These are phyloP conservation scores for Trichoderma atrobrunneum DNA, from an alignment of 2,329 filamentous ascomycete species.

Conservation along the genomic window DNA sequence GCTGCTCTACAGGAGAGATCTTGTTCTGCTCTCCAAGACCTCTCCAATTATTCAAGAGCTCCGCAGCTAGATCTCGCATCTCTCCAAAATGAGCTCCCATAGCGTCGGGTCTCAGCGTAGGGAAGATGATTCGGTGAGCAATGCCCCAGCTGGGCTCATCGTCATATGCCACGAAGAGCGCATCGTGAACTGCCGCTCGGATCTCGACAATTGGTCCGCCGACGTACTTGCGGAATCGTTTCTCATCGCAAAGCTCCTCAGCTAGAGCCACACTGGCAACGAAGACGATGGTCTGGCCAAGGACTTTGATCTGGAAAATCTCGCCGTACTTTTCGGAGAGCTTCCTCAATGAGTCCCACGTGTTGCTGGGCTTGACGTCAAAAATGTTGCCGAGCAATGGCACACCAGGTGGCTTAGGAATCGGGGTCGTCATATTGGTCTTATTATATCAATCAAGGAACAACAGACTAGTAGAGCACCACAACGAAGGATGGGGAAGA, in stretches of 20 bases:
- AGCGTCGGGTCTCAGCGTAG: slow-evolving; percentile 37
- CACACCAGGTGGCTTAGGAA: slow-evolving; percentile 35
- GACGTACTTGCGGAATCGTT: slow-evolving; percentile 53
- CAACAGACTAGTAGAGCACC: background rate
- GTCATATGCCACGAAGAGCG: slow-evolving; percentile 52
- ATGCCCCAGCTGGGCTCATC: slow-evolving; percentile 49
- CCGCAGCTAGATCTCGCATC: slow-evolving; percentile 47
- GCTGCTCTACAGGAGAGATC: slow-evolving; percentile 46
- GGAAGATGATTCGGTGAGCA: slow-evolving; percentile 52
- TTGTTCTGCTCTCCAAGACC: slow-evolving; percentile 36
- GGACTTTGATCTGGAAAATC: slow-evolving; percentile 39
- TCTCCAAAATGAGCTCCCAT: slow-evolving; percentile 42
- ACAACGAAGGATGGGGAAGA: background rate
- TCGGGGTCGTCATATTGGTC: slow-evolving; percentile 36
- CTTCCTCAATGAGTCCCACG: slow-evolving; percentile 37
- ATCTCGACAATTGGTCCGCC: slow-evolving; percentile 53
- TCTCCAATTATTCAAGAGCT: slow-evolving; percentile 51
- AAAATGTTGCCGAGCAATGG: slow-evolving; percentile 40
- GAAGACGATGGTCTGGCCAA: slow-evolving; percentile 39
- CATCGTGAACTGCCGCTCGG: slow-evolving; percentile 47
- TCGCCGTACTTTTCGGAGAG: slow-evolving; percentile 38
- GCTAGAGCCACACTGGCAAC: slow-evolving; percentile 48
- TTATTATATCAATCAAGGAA: background rate
- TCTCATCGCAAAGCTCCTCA: slow-evolving; percentile 51
- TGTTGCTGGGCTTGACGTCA: slow-evolving; percentile 35